Conservation (phyloP, 2,329 filamentous ascomycete species). For the Cladosporium colombiae region DNA sequence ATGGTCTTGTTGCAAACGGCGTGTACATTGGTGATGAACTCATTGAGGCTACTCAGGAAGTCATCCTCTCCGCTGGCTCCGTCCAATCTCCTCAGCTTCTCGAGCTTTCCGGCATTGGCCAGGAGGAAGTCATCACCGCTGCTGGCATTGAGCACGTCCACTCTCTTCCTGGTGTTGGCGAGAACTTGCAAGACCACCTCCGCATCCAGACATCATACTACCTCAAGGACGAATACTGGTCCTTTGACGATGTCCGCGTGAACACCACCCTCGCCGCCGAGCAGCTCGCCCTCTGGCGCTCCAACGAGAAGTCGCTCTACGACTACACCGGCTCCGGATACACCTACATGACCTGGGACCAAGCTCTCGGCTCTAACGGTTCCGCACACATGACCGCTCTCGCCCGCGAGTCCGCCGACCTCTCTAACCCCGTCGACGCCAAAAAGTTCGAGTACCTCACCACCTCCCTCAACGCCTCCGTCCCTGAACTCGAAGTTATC, state of each 20-base stretch:
- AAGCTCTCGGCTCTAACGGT: constrained; percentile 39
- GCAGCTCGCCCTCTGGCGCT: constrained; percentile 42
- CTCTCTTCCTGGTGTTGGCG: constrained; percentile 26
- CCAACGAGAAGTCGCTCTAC: constrained; percentile 39
- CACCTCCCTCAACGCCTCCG: constrained; percentile 31
- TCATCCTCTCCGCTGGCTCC: constrained; percentile 32
- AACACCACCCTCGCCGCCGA: constrained; percentile 41
- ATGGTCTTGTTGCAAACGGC: constrained; percentile 4
- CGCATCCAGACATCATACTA: constrained; percentile 32
- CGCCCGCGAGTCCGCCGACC: constrained; percentile 25
- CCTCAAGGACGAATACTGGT: constrained; percentile 37
- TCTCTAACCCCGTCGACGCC: constrained; percentile 33
- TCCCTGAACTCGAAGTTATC: constrained; percentile 48
- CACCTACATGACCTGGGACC: constrained; percentile 46
- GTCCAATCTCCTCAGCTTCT: constrained; percentile 34
- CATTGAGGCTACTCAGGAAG: constrained; percentile 32
- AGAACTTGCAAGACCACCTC: constrained; percentile 33
- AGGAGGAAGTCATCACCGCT: constrained; percentile 19
- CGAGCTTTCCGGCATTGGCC: constrained; percentile 31
- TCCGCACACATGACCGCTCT: constrained; percentile 30
- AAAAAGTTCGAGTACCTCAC: constrained; percentile 46
- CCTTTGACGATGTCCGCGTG: constrained; percentile 37
- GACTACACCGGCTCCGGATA: constrained; percentile 46
- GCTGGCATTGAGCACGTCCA: constrained; percentile 25
- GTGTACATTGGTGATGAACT: constrained; percentile 19